A percentile compares a stretch with the other conserved stretches of the same genome.
phyloP scores from a whole-genome alignment of 2,329 filamentous ascomycete genomes.

The Botrytis tulipae region DNA sequence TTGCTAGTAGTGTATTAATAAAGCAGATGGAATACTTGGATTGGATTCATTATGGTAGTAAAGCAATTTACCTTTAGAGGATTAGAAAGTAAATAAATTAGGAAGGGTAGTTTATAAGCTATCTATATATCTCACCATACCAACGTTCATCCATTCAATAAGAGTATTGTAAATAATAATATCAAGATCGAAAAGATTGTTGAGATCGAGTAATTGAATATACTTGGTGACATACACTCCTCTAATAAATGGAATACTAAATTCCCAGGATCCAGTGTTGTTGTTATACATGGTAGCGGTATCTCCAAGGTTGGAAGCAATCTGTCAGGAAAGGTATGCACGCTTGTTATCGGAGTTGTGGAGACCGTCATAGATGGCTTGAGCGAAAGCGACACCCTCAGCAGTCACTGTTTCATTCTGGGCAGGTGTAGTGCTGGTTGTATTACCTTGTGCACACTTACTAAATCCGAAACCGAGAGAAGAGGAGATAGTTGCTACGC shows the following conservation, averaged over 20 bases:
- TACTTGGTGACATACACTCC: slow-evolving; percentile 44
- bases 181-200: slow-evolving; percentile 45
- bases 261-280: slow-evolving; percentile 34
- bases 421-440: slow-evolving; percentile 24
- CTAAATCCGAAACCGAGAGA: neutral
- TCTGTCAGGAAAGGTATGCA: slow-evolving; percentile 42
- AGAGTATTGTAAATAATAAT: slow-evolving; percentile 56
- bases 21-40: slow-evolving; percentile 50
- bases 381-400: slow-evolving; percentile 39
- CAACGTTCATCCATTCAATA: slow-evolving; percentile 52
- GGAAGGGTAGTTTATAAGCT: slow-evolving; percentile 53
- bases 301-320: slow-evolving; percentile 25
- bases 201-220: slow-evolving; percentile 42
- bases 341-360: slow-evolving; percentile 39
- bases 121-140: slow-evolving; percentile 49
- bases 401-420: slow-evolving; percentile 30
- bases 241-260: slow-evolving; percentile 39
- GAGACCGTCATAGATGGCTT: slow-evolving; percentile 39
- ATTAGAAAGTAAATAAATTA: slow-evolving; percentile 51
- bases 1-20: slow-evolving; percentile 55
- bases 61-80: slow-evolving; percentile 53
- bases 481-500: slow-evolving; percentile 35
- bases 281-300: slow-evolving; percentile 8
- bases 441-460: slow-evolving; percentile 3
- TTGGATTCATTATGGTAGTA: slow-evolving; percentile 60